phyloP scores from a whole-genome alignment of 2,329 filamentous ascomycete species.

The Trichoderma sp. region DNA sequence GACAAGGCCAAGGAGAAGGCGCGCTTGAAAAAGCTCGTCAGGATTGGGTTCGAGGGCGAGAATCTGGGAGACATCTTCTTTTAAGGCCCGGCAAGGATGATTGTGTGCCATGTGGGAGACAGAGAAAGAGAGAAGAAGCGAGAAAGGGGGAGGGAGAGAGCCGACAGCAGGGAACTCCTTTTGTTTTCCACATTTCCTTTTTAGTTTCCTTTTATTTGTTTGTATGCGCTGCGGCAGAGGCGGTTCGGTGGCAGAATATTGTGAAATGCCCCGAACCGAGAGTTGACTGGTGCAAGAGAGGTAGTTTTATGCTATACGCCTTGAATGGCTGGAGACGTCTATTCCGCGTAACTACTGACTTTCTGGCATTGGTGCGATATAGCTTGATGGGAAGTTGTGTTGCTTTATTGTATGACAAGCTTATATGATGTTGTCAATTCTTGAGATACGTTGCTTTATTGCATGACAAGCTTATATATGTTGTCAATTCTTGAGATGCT shows the following conservation, averaged over 20 bases:
- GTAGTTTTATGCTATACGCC: neutral
- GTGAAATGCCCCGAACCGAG: conserved; percentile 51
- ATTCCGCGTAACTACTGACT: neutral
- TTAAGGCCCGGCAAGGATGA: conserved; percentile 37
- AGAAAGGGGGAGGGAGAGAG: neutral
- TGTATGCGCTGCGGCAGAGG: conserved; percentile 23
- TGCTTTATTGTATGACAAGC: neutral
- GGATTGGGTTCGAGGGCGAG: conserved; percentile 85
- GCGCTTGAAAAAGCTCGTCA: conserved; percentile 66
- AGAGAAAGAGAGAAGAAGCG: neutral
- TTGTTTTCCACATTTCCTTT: conserved; percentile 12
- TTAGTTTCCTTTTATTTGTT: neutral
- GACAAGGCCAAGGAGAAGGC: conserved; percentile 73
- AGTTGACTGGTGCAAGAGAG: neutral
- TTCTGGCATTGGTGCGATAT: neutral
- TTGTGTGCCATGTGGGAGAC: neutral
- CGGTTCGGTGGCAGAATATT: conserved; percentile 55
- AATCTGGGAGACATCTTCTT: conserved; percentile 71
- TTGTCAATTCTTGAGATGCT: neutral
- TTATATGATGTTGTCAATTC: neutral
- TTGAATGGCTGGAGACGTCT: neutral
- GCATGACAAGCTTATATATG: neutral
- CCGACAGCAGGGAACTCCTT: neutral
- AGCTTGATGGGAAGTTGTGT: neutral
- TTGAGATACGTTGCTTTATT: neutral